Evolutionary conservation across 148 eudicot genomes (phyloP), one percentile per base, ranked within the genome.

Genomic region (Camellia granthamiana): DNA sequence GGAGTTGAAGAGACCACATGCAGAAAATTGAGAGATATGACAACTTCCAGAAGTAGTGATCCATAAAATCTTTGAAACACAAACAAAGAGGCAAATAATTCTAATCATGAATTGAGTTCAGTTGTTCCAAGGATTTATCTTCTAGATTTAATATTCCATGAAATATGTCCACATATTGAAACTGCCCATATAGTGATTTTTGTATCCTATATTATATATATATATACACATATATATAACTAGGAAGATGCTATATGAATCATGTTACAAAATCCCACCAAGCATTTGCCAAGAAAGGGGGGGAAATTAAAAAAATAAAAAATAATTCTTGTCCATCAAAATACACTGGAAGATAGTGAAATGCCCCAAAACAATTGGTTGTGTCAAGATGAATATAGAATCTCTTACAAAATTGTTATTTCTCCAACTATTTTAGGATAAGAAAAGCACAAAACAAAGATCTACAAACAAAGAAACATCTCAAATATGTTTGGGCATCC

Each of bases 141-240:
- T 52, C 38, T 54, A 42, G 10, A n/a, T 54, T 73, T 16, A 73
- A 16, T 13, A 54, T 52, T 51, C 44, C 44, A 13, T 9, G 3
- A 73, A 63, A 63, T 63, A 19, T 63, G 67, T 19, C 44, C 61
- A 19, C 59, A 23, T 51, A 72, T 58, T 54, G 76, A 41, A 73
- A 52, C 76, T 52, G n/a, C 76, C 62, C 51, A 56, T 3, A 5
- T 23, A 54, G 47, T 18, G 62, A 54, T 23, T 54, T 10, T 13
- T 51, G 52, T 52, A 52, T 19, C 74, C 73, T 44, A 19, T 2
- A 46, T 30, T 69, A 44, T n/a, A 46, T 18, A 1, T 7, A 43
- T 1, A 18, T 69, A 46, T 43, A 15, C 0, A 54, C 23, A 54
- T 0, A 7, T 7, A 7, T 8, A 44, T 46, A 4, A n/a, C 13